phyloP scores from a whole-genome alignment of 495 filamentous ascomycete genomes.

The Aspergillus carlsbadensis region DNA sequence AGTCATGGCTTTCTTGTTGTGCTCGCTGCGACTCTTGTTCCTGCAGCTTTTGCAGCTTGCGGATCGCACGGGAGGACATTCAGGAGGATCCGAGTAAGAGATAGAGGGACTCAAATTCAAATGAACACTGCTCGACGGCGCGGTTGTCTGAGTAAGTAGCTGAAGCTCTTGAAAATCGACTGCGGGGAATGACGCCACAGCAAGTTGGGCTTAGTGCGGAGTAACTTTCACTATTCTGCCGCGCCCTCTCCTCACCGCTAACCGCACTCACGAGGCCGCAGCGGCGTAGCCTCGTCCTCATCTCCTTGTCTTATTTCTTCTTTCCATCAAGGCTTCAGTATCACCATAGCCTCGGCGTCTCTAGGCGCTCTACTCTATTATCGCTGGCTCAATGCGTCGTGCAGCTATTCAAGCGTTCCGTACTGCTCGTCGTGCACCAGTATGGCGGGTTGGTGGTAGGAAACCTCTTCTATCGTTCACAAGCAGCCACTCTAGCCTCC shows the following conservation, averaged over 20 bases:
- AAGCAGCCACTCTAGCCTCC: conserved; percentile 45
- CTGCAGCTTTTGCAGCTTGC: conserved; percentile 68
- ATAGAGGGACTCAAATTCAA: neutral
- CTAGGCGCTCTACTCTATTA: neutral
- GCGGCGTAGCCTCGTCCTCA: neutral
- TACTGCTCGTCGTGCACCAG: conserved; percentile 56
- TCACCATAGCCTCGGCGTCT: conserved; percentile 11
- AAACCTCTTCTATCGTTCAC: conserved; percentile 43
- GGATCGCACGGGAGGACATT: conserved; percentile 81
- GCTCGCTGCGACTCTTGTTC: conserved; percentile 61
- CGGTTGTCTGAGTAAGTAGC: neutral
- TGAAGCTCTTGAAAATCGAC: conserved; percentile 4
- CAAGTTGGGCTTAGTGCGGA: conserved; percentile 29
- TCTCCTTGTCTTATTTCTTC: neutral
- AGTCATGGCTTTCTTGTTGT: conserved; percentile 49
- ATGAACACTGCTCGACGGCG: neutral
- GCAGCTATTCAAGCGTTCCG: conserved; percentile 60
- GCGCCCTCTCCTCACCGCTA: neutral
- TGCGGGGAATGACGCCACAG: conserved; percentile 46
- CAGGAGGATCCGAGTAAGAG: neutral
- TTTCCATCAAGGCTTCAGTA: conserved; percentile 10
- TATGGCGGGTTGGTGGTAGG: conserved; percentile 53
- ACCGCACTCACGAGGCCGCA: neutral
- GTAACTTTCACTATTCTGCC: neutral
- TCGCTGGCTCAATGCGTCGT: conserved; percentile 57